Base-by-base conservation (phyloP, 1,284 basidiomycete genomes). In the Trametes hirsuta region DNA sequence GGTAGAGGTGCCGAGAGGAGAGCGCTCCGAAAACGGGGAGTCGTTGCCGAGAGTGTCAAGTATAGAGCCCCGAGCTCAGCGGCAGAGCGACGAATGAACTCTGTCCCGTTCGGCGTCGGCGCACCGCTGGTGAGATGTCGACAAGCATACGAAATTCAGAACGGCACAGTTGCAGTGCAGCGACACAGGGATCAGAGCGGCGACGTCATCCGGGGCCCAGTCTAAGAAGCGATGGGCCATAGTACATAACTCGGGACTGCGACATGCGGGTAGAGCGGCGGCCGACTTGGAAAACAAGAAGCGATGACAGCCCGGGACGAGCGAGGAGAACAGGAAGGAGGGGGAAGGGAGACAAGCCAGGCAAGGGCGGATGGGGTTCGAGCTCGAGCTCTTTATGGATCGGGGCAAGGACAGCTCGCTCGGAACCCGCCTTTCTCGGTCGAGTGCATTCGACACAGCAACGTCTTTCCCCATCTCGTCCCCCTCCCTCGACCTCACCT, bases 101-200 rank as follows among this genome's bases (percentile, higher is more conserved):
- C 24, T 25, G 44, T 12, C 22, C 44, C 44, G 50, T 34, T 6
- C 11, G 47, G 47, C 18, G 37, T 15, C 12, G 21, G 22, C 24
- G 30, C 14, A 44, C 21, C 30, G 51, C 34, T 51, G 40, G 42
- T 9, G 6, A 8, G 12, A 36, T 22, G 51, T 41, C 15, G 22
- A 44, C 41, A 37, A 37, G 51, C 18, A 45, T 44, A 51, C 44
- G 25, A 24, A 22, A 22, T 46, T 30, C 30, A 30, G 30, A 30
- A 30, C 30, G 4, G 30, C 30, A 18, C 18, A 18, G 18, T 22
- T 6, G 35, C 8, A 4, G 3, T 37, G 41, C 39, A 53, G 30
- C 18, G 34, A 36, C 35, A 55, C 36, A 41, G 53, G 53, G 53
- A 55, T 55, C 53, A 55, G 24, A 6, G 36, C 42, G 42, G 45